Base-by-base conservation (phyloP, 306 rosid genomes). In the Albizia julibrissin region DNA sequence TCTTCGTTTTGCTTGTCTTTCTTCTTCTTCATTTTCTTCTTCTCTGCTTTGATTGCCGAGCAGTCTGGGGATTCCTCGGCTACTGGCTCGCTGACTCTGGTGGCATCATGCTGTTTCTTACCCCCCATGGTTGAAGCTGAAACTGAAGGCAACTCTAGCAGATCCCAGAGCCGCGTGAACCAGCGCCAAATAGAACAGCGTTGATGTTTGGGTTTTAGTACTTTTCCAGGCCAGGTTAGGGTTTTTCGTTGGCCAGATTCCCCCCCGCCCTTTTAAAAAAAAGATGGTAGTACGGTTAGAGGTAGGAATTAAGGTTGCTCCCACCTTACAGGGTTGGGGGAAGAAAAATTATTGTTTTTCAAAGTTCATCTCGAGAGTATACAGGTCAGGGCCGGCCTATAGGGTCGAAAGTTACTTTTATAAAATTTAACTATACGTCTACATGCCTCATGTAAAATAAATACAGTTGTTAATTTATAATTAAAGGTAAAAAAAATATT, bases 91-190 rank as follows among this genome's bases (percentile, higher is more conserved):
- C 56, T 50, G 69, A 52, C 13, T 21, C 9, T 21, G 62, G 88
- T 62, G 71, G 73, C 46, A 64, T 83, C 93, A 87, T 43, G 56
- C 24, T 86, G 89, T 42, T 87, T 95, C 15, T 89, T 89, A 79
- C 89, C 98, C 98, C 89, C 98, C 98, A 93, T 95, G 74, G 27
- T 75, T 46, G 69, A 67, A 66, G 34, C 83, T 12, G 80, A 54
- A 66, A 11, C 81, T 12, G 80, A 33, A 8, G 12, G 7, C 26
- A 46, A 13, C 19, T 8, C 40, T 8, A 1, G 6, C 16, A 29
- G 62, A 24, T 47, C 82, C 50, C 72, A 58, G 37, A 76, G 71
- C 70, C 34, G 81, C 37, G 24, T 65, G 70, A 85, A 77, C 86
- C 85, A 79, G 83, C 62, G 87, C 34, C 74, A 27, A 65, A 2